Evolutionary conservation across 1,284 basidiomycete genomes (phyloP), one percentile per base, ranked within the genome.

Genomic region (Spongiforma sp.): DNA sequence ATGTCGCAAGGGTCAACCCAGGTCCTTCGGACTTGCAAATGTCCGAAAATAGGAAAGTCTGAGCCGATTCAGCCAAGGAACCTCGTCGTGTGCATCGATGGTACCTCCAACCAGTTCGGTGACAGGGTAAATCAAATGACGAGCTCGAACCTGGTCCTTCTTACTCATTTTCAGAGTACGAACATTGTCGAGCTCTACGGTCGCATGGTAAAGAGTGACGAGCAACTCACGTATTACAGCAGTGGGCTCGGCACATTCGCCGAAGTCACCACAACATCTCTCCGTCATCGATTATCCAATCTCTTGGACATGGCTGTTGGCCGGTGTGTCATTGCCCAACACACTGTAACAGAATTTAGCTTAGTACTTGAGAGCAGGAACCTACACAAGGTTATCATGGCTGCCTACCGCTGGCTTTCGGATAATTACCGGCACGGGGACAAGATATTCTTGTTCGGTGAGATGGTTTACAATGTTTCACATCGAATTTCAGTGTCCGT

Each of bases 361-460:
- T 28, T 59, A 54, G 52, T 8, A 55, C 65, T 57, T 3, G 12
- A 17, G 36, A 9, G 0, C 30, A 79, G 79, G 67, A 77, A 77
- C 59, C 39, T 81, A 54, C 71, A 79, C 53, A 70, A 60, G 48
- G 75, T 69, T 37, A 67, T 81, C 57, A 67, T 76, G 65, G 59
- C 65, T n/a, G 79, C 79, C 36, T 81, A 80, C 57, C 69, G 69
- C 34, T 80, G 79, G 79, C 71, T 80, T 11, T 73, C 75, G 12
- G 72, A 80, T 14, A 73, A 71, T 19, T 80, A 80, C 59, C 37
- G 56, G 19, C 63, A 69, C 26, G 78, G 78, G 1, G 78, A 80
- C 53, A 69, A 61, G 32, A 70, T 81, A 19, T 81, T 67, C 62
- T 59, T 80, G 34, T 80, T 80, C 30, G 78, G 80, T 77, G 41